Conservation (phyloP, 208 protist species). For the Trypanosoma brucei region DNA sequence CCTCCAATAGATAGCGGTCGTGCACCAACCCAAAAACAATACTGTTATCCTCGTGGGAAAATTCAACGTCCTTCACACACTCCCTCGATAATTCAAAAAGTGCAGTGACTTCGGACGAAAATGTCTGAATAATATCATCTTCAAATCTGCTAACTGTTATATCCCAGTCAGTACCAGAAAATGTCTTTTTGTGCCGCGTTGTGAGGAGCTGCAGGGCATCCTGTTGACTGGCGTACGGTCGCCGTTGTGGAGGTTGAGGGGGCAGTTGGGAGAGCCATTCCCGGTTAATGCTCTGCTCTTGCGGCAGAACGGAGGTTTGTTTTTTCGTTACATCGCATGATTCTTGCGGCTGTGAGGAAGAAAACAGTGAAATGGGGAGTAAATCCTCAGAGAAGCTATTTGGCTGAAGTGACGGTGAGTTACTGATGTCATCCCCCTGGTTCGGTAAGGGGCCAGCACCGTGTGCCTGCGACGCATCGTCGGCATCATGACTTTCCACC, state of each 20-base stretch:
- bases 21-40: slow-evolving; percentile 29
- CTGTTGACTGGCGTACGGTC: neutral
- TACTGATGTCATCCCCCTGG: neutral
- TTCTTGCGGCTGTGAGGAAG: neutral
- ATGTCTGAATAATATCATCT: slow-evolving; percentile 30
- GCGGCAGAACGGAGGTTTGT: neutral
- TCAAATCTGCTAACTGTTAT: slow-evolving; percentile 21
- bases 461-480: neutral
- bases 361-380: neutral
- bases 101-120: slow-evolving; percentile 26
- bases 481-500: too few species aligned
- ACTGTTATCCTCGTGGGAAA: slow-evolving; percentile 30
- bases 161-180: slow-evolving; percentile 38
- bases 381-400: neutral
- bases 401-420: neutral
- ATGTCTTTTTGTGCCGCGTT: slow-evolving; percentile 33
- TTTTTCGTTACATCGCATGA: neutral
- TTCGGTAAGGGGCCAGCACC: neutral
- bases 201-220: slow-evolving; percentile 8
- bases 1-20: slow-evolving; percentile 28
- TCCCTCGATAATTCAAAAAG: slow-evolving; percentile 37
- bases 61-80: slow-evolving; percentile 26
- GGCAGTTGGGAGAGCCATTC: slow-evolving; percentile 1
- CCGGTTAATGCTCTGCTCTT: neutral
- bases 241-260: neutral